A percentile compares a stretch with the other conserved stretches of the same genome.
phyloP scores from a whole-genome alignment of 495 filamentous ascomycete species.

The Xylaria intraflava region DNA sequence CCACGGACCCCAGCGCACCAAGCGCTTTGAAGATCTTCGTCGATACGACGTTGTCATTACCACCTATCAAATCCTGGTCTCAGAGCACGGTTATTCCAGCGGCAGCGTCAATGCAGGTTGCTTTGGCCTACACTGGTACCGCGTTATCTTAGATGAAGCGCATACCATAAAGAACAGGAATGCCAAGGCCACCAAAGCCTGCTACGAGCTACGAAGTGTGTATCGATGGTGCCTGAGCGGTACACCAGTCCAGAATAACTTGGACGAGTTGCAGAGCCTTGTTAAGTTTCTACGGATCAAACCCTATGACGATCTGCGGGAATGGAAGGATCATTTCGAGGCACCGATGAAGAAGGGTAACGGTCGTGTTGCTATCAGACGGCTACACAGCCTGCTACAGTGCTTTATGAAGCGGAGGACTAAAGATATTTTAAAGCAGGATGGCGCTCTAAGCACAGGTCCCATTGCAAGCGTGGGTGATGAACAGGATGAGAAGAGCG shows the following conservation, averaged over 20 bases:
- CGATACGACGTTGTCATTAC: constrained; percentile 95
- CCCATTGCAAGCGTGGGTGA: constrained; percentile 46
- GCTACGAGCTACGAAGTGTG: constrained; percentile 69
- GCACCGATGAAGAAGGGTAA: constrained; percentile 76
- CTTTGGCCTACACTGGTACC: constrained; percentile 90
- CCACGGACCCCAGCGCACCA: constrained; percentile 79
- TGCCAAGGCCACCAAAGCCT: constrained; percentile 86
- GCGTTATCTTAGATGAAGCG: constrained; percentile 91
- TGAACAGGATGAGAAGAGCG: constrained; percentile 40
- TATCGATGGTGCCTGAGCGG: constrained; percentile 95
- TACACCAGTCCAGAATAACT: constrained; percentile 94
- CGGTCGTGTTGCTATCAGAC: constrained; percentile 81
- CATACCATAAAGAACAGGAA: constrained; percentile 98
- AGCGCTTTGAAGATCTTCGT: constrained; percentile 63
- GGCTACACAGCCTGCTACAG: constrained; percentile 74
- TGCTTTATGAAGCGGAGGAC: constrained; percentile 96
- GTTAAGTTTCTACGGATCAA: constrained; percentile 90
- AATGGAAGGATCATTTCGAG: constrained; percentile 87
- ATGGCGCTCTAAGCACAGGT: constrained; percentile 66
- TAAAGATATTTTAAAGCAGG: constrained; percentile 87
- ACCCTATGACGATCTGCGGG: constrained; percentile 72
- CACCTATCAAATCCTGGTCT: constrained; percentile 90
- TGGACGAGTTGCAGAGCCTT: constrained; percentile 92
- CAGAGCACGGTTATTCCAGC: constrained; percentile 68
- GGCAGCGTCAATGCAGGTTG: constrained; percentile 62